phyloP scores from a whole-genome alignment of 768 basidiomycete species.

The Hydnomerulius pinastri region DNA sequence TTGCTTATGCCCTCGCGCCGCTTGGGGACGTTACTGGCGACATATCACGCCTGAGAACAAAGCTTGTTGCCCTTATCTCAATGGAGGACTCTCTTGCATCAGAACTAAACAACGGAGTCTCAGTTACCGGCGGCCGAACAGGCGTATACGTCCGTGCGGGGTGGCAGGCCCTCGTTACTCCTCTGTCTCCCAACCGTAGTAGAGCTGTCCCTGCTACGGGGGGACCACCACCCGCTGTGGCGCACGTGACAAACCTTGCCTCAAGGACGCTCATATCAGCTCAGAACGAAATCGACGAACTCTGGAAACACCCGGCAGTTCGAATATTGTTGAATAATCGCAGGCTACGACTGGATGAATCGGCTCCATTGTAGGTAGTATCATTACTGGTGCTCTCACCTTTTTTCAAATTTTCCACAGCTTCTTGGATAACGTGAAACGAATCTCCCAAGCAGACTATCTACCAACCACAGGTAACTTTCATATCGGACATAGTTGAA shows the following conservation, averaged over 20 bases:
- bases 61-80: conserved; percentile 63
- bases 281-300: conserved; percentile 54
- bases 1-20: conserved; percentile 31
- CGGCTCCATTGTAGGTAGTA: conserved; percentile 65
- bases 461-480: conserved; percentile 64
- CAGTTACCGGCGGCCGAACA: conserved; percentile 57
- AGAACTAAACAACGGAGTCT: conserved; percentile 66
- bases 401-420: conserved; percentile 36
- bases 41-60: conserved; percentile 52
- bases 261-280: conserved; percentile 53
- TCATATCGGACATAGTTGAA: neutral
- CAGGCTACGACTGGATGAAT: conserved; percentile 72
- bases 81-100: conserved; percentile 68
- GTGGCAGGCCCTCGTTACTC: conserved; percentile 64
- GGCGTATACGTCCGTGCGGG: conserved; percentile 71
- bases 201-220: conserved; percentile 40
- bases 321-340: conserved; percentile 54
- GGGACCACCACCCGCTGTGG: conserved; percentile 31
- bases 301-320: conserved; percentile 75
- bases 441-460: conserved; percentile 71
- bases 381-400: neutral
- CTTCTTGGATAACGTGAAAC: conserved; percentile 65
- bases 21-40: conserved; percentile 43
- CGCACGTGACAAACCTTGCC: conserved; percentile 52
- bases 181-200: conserved; percentile 41